These are phyloP conservation scores for Curvularia sp. DNA, from an alignment of 2,329 filamentous ascomycete species.

Conservation along the genomic window DNA sequence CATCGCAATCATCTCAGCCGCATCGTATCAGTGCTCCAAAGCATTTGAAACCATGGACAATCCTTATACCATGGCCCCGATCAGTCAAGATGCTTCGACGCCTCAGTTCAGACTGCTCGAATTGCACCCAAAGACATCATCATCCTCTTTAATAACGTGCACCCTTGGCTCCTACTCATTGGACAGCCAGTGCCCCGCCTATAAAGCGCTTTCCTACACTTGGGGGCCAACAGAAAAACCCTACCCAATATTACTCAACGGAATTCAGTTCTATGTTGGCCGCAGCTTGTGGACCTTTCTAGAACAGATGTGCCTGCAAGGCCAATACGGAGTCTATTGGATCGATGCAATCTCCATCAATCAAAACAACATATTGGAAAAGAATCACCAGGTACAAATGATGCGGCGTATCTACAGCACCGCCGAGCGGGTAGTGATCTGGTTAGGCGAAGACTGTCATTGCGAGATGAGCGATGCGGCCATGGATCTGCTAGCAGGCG, in stretches of 20 bases:
- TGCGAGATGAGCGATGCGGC: not conserved
- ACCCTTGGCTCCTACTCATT: not conserved
- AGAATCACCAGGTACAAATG: slow-evolving; percentile 1
- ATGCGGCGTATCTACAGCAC: not conserved
- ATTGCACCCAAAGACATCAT: not conserved
- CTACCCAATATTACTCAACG: not conserved
- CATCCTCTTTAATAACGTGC: not conserved
- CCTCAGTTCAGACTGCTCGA: slow-evolving; percentile 1
- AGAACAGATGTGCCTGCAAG: not conserved
- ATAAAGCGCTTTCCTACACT: not conserved
- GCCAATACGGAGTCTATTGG: slow-evolving; percentile 1
- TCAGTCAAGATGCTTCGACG: not conserved
- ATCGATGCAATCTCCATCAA: slow-evolving; percentile 1
- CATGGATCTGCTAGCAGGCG: not conserved
- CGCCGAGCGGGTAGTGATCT: not conserved
- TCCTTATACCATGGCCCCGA: not conserved
- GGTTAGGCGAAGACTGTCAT: not conserved
- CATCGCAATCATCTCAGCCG: not conserved
- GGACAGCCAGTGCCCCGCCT: not conserved
- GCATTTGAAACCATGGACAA: not conserved
- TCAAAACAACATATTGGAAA: not conserved
- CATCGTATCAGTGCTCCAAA: not conserved
- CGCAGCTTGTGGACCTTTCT: not conserved
- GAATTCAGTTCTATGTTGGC: not conserved
- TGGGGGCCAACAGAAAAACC: not conserved